Conservation (phyloP, 2,329 filamentous ascomycete genomes). For the Hypoxylon sp. region DNA sequence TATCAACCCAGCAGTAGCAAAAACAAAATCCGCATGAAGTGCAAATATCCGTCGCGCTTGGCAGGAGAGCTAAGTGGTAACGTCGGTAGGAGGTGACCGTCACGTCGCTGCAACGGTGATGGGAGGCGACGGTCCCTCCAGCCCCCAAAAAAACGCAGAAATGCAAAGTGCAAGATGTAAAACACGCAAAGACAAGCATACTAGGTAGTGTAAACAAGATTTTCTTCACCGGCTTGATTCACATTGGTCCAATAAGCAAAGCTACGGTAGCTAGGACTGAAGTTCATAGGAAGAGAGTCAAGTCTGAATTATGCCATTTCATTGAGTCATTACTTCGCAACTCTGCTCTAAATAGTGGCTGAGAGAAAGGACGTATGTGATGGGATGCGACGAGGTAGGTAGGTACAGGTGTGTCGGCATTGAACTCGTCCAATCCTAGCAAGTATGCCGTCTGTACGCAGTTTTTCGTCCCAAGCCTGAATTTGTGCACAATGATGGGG, state of each 20-base stretch:
- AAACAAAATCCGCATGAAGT: background rate
- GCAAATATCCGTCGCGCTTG: background rate
- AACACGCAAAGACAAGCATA: background rate
- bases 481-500: background rate
- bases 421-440: conserved; percentile 5
- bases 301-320: conserved; percentile 2
- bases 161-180: too few relatives aligned
- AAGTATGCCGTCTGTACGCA: background rate
- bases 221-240: background rate
- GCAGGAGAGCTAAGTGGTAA: background rate
- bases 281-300: background rate
- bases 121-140: background rate
- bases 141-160: too few relatives aligned
- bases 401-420: background rate
- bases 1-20: background rate
- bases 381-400: background rate
- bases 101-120: conserved; percentile 26
- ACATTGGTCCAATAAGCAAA: background rate
- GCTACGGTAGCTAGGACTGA: background rate
- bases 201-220: background rate
- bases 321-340: conserved; percentile 6
- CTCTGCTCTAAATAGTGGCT: background rate
- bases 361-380: conserved; percentile 1
- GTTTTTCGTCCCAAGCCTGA: background rate
- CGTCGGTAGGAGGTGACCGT: conserved; percentile 15